Base-by-base conservation (phyloP, 1,284 basidiomycete genomes). In the Malassezia obtusa region DNA sequence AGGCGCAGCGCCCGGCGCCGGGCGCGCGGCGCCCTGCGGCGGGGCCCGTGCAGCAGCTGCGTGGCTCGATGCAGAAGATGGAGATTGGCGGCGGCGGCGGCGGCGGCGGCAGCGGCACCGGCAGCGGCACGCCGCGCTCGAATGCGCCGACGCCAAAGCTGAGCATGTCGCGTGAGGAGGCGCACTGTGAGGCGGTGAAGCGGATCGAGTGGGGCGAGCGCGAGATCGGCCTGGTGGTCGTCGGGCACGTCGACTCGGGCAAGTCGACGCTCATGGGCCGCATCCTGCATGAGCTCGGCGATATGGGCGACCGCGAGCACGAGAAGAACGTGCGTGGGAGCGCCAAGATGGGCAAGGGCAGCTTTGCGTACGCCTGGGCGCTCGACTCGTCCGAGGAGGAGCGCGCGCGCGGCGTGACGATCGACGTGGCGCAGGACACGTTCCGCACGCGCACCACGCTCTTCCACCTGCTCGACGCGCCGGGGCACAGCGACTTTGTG, bases 201-300 rank as follows among this genome's bases (percentile, higher is more conserved):
- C 80, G 82, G 44, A 78, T 78, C 17, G 77, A 80, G 58, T 79
- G 79, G 26, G 79, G 78, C 22, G 88, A 84, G 75, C 84, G 82
- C 65, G 81, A 79, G 31, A 77, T 96, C 41, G 92, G 85, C 70
- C 77, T 98, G 60, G 86, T 98, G 17, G 89, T 98, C 35, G 85
- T 98, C 47, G 91, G 92, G 22, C 92, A 98, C 69, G 92, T 99
- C 57, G 92, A 99, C 76, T 92, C 94, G 14, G 92, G 92, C 45
- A 99, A 99, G 76, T 95, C 91, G 10, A 99, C 92, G 0, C 76
- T 99, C 39, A 96, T 96, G 89, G 92, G 92, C 0, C 80, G 91
- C 48, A 73, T 99, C 58, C 74, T 98, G 39, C 91, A 94, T 71
- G 94, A 96, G 60, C 79, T 94, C 0, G 92, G 94, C 15, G 80